Percentiles rank a stretch among this genome's conserved stretches.
Evolutionary conservation across 371 early-diverging fungal genomes (phyloP).

Genomic region (Parasitella parasitica): DNA sequence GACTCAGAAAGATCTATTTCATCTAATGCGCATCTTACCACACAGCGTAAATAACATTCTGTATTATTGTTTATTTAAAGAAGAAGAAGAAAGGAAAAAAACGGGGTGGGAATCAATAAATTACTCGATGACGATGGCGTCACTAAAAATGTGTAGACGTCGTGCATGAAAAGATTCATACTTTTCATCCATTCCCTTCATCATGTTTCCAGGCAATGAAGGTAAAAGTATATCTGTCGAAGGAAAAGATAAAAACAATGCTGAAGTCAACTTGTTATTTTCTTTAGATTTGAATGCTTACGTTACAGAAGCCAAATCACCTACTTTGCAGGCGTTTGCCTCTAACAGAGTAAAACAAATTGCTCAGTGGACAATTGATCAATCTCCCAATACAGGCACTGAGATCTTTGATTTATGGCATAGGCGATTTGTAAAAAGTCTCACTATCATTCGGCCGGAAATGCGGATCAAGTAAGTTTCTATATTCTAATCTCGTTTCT

Average conservation of each 20-base stretch:
- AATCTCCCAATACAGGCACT: neutral
- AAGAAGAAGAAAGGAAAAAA: too few relatives aligned
- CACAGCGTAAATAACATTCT: too few relatives aligned
- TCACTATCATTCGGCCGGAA: neutral
- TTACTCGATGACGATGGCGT: too few relatives aligned
- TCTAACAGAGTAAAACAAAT: neutral
- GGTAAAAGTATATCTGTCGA: neutral
- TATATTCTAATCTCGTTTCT: conserved; percentile 3
- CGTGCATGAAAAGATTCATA: neutral
- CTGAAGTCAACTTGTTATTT: neutral
- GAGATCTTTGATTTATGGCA: neutral
- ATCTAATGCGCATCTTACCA: too few relatives aligned
- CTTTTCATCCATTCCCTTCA: conserved; percentile 1
- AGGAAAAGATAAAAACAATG: neutral
- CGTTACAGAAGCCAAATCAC: neutral
- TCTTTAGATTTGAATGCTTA: neutral
- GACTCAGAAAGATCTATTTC: too few relatives aligned
- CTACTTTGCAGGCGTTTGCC: conserved; percentile 2
- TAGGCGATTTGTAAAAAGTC: conserved; percentile 2
- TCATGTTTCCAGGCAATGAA: neutral
- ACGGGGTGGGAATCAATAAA: too few relatives aligned
- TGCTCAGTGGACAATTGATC: conserved; percentile 1
- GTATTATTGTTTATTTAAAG: neutral
- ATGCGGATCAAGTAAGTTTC: conserved; percentile 4
- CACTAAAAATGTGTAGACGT: too few relatives aligned